Percentiles rank a stretch among this genome's conserved stretches.
phyloP scores from a whole-genome alignment of 495 filamentous ascomycete species.

The Aspergillus affinis region DNA sequence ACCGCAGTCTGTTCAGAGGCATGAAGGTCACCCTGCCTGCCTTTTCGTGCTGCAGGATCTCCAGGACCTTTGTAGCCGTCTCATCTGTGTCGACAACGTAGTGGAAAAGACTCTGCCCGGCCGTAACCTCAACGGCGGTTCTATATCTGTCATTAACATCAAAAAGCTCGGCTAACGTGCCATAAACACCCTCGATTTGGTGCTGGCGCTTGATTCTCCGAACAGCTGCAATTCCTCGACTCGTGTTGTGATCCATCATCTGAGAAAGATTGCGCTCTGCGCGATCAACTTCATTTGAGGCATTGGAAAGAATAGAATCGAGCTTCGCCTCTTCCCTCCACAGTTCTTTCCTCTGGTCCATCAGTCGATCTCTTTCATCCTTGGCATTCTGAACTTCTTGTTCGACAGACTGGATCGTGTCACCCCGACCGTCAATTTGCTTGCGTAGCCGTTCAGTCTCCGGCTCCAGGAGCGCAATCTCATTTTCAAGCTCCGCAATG shows the following conservation, averaged over 20 bases:
- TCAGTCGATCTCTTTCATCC: slow-evolving; percentile 73
- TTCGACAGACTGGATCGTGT: slow-evolving; percentile 65
- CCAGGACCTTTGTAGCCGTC: slow-evolving; percentile 77
- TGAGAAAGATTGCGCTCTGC: slow-evolving; percentile 75
- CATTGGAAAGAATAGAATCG: slow-evolving; percentile 71
- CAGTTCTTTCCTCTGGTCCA: slow-evolving; percentile 87
- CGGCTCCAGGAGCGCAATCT: slow-evolving; percentile 68
- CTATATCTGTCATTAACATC: slow-evolving; percentile 82
- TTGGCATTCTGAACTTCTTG: slow-evolving; percentile 75
- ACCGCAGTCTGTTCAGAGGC: slow-evolving; percentile 78
- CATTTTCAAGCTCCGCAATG: slow-evolving; percentile 68
- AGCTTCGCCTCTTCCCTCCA: slow-evolving; percentile 90
- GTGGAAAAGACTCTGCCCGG: slow-evolving; percentile 91
- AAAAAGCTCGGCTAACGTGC: slow-evolving; percentile 87
- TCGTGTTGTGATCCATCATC: slow-evolving; percentile 86
- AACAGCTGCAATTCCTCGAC: slow-evolving; percentile 78
- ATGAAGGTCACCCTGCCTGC: slow-evolving; percentile 94
- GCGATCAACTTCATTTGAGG: slow-evolving; percentile 67
- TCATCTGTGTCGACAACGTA: slow-evolving; percentile 93
- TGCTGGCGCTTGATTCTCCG: slow-evolving; percentile 73
- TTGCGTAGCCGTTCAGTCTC: slow-evolving; percentile 69
- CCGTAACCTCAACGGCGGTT: slow-evolving; percentile 88
- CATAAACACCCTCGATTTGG: slow-evolving; percentile 84
- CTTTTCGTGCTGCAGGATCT: slow-evolving; percentile 73
- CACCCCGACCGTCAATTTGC: slow-evolving; percentile 75